Evolutionary conservation across 2,329 filamentous ascomycete genomes (phyloP).

Genomic region (Fusarium bulbicola): DNA sequence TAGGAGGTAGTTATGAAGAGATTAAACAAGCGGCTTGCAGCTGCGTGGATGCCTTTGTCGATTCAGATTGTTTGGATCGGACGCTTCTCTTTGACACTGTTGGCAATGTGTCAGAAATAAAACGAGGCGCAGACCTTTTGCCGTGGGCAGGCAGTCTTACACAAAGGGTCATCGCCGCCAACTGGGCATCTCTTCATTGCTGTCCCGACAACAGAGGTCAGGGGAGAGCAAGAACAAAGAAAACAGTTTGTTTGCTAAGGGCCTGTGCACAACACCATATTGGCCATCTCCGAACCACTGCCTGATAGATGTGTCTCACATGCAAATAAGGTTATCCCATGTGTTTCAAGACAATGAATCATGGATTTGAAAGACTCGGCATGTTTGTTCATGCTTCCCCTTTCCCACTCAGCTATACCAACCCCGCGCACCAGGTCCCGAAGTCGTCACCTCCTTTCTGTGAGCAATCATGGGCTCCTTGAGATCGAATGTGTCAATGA

Average conservation of each 20-base stretch:
- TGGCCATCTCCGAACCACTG: slow-evolving; percentile 7
- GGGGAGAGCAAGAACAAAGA: slow-evolving; percentile 20
- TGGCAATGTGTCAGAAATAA: slow-evolving; percentile 16
- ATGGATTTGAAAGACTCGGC: not conserved
- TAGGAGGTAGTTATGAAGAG: slow-evolving; percentile 9
- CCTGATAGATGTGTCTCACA: not conserved
- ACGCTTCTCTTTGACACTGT: slow-evolving; percentile 9
- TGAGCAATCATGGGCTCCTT: slow-evolving; percentile 86
- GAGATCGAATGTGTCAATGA: slow-evolving; percentile 81
- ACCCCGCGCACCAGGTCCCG: slow-evolving; percentile 64
- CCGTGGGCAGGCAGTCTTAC: not conserved
- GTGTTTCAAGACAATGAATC: slow-evolving; percentile 12
- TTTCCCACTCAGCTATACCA: slow-evolving; percentile 68
- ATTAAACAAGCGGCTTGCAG: not conserved
- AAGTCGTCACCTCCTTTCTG: slow-evolving; percentile 66
- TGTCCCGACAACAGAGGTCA: not conserved
- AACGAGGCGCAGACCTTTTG: not conserved
- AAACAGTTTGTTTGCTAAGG: not conserved
- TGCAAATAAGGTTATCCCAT: not conserved
- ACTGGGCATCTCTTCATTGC: not conserved
- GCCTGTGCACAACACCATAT: slow-evolving; percentile 8
- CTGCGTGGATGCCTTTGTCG: slow-evolving; percentile 18
- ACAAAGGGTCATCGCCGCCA: slow-evolving; percentile 10
- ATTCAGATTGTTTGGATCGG: slow-evolving; percentile 5
- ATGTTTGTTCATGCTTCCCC: not conserved